phyloP scores from a whole-genome alignment of 495 filamentous ascomycete species.

The Parathielavia hyrcaniae region DNA sequence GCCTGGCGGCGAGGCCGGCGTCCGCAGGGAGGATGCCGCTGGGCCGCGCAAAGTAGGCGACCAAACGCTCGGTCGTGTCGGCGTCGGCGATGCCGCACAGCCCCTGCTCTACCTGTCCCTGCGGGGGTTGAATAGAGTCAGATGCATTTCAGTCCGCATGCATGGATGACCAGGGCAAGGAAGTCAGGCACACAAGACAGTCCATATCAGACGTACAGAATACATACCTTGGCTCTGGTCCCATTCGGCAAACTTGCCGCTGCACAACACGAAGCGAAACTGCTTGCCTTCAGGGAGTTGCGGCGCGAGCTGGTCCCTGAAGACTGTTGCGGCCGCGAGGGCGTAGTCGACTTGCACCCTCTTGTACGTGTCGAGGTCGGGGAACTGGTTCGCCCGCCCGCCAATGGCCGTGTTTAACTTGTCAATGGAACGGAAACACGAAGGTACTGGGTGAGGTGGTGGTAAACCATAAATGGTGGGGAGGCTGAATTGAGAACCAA shows the following conservation, averaged over 20 bases:
- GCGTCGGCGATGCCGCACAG: conserved; percentile 32
- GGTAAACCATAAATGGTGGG: neutral
- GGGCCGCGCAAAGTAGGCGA: conserved; percentile 30
- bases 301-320: conserved; percentile 26
- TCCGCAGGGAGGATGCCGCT: conserved; percentile 36
- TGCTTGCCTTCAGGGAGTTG: conserved; percentile 27
- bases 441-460: neutral
- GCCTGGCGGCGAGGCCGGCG: conserved; percentile 26
- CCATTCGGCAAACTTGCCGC: conserved; percentile 43
- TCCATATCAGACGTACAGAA: neutral
- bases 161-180: neutral
- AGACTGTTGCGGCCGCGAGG: conserved; percentile 37
- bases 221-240: conserved; percentile 41
- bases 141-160: neutral
- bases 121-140: conserved; percentile 12
- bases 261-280: conserved; percentile 50
- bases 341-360: conserved; percentile 44
- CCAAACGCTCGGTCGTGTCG: conserved; percentile 26
- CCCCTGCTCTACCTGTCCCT: conserved; percentile 42
- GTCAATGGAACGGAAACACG: neutral
- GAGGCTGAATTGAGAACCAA: conserved; percentile 14
- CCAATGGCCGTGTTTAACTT: conserved; percentile 31
- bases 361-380: conserved; percentile 26
- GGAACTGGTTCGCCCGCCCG: conserved; percentile 25
- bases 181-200: neutral